Conservation (phyloP, 73 alveolate genomes). For the Tetrahymena thermophila region DNA sequence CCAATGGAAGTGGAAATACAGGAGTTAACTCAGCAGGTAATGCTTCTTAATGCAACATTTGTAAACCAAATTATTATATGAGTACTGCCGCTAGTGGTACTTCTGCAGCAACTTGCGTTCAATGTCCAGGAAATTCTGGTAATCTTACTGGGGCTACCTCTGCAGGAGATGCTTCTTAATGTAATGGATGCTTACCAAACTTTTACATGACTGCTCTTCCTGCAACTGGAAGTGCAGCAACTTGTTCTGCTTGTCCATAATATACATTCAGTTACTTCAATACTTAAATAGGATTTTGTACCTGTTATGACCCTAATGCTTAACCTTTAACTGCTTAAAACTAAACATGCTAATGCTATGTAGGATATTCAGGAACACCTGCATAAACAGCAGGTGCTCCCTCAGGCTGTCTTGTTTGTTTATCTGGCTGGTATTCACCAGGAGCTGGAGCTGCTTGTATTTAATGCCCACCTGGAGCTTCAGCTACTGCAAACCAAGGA, state of each 20-base stretch:
- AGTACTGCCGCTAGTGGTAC: neutral
- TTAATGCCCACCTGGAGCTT: neutral
- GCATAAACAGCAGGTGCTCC: no score
- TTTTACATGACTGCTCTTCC: neutral
- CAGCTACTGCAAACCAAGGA: neutral
- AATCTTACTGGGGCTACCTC: neutral
- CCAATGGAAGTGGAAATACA: neutral
- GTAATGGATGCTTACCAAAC: neutral
- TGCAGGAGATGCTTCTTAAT: neutral
- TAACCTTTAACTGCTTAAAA: no score
- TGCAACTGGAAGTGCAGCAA: neutral
- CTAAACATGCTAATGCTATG: no score
- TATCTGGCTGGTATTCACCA: no score
- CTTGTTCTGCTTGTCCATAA: neutral
- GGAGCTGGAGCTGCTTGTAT: neutral
- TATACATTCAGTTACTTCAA: neutral
- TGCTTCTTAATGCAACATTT: neutral
- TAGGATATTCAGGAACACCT: no score
- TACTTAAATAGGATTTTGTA: neutral
- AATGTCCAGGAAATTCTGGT: neutral
- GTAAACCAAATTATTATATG: neutral
- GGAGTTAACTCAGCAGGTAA: neutral
- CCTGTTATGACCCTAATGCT: no score
- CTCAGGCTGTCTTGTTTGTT: no score
- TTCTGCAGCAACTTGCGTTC: neutral